These are phyloP conservation scores for Cavenderia fasciculata DNA, from an alignment of 78 protist species.

Conservation along the genomic window DNA sequence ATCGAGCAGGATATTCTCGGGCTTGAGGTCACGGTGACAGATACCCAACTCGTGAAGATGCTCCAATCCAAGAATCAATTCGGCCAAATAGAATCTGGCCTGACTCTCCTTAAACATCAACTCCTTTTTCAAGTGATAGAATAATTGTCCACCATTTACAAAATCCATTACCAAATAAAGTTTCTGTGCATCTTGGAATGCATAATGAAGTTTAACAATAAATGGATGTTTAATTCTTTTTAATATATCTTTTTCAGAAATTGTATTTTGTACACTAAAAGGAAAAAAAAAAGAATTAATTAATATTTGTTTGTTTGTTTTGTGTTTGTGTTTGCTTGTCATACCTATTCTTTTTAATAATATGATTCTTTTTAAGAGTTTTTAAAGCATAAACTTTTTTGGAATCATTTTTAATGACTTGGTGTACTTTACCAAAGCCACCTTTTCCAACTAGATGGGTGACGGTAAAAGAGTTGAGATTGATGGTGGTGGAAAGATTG, in stretches of 20 bases:
- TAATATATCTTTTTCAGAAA: conserved; percentile 90
- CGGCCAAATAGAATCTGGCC: conserved; percentile 90
- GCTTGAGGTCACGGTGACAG: conserved; percentile 78
- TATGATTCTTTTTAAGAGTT: conserved; percentile 64
- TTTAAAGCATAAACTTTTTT: conserved; percentile 34
- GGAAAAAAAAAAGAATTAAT: not conserved
- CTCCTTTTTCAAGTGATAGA: conserved; percentile 87
- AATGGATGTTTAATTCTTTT: conserved; percentile 88
- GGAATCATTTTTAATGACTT: conserved; percentile 4
- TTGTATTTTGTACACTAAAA: conserved; percentile 84
- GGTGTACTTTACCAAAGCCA: conserved; percentile 62
- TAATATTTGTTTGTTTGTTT: not conserved
- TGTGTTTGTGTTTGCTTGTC: not conserved
- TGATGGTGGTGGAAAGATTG: conserved; percentile 21
- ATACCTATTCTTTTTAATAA: conserved; percentile 16
- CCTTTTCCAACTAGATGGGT: conserved; percentile 59
- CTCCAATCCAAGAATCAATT: conserved; percentile 85
- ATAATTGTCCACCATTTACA: conserved; percentile 85
- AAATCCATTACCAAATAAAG: conserved; percentile 87
- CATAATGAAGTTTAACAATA: conserved; percentile 91
- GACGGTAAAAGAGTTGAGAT: not conserved
- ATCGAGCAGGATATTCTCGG: conserved; percentile 77
- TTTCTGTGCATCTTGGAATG: conserved; percentile 90
- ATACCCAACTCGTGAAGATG: conserved; percentile 77
- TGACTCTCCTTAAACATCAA: conserved; percentile 66